Conservation (phyloP, 352 stramenopile genomes). For the Phytophthora meadii region DNA sequence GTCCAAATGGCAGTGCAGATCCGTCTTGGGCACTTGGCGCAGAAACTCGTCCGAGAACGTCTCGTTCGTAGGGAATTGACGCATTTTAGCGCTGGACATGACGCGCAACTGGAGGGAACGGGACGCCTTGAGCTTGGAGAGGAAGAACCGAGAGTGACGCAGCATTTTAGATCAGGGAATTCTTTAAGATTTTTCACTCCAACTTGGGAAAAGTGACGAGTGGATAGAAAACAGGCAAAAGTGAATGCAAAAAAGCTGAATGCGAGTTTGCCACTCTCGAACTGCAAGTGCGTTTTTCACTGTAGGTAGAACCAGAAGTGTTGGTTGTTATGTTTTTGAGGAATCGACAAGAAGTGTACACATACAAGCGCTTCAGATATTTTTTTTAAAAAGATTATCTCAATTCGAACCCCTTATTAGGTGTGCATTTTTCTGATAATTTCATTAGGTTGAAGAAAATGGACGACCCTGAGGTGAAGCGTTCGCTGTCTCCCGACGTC, state of each 20-base stretch:
- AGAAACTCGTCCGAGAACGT: conserved; percentile 78
- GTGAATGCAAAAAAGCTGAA: neutral
- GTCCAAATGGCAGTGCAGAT: conserved; percentile 90
- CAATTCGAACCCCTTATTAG: no score
- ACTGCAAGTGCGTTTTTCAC: neutral
- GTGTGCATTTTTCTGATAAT: neutral
- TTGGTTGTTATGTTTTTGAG: no score
- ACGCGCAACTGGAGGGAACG: neutral
- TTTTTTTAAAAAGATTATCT: no score
- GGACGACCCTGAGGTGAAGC: conserved; percentile 45
- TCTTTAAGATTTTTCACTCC: neutral
- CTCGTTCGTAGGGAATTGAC: conserved; percentile 58
- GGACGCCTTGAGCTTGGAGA: neutral
- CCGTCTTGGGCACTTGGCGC: conserved; percentile 75
- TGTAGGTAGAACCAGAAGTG: no score
- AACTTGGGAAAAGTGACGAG: neutral
- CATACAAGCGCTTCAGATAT: no score
- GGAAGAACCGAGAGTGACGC: conserved; percentile 25
- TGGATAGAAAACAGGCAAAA: conserved; percentile 4
- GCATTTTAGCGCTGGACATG: conserved; percentile 22
- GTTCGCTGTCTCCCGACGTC: neutral
- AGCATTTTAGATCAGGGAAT: neutral
- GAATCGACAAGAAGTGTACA: no score
- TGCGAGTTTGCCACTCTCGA: neutral
- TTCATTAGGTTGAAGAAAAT: conserved; percentile 14